Conservation (phyloP, 495 filamentous ascomycete genomes). For the Halenospora varia region DNA sequence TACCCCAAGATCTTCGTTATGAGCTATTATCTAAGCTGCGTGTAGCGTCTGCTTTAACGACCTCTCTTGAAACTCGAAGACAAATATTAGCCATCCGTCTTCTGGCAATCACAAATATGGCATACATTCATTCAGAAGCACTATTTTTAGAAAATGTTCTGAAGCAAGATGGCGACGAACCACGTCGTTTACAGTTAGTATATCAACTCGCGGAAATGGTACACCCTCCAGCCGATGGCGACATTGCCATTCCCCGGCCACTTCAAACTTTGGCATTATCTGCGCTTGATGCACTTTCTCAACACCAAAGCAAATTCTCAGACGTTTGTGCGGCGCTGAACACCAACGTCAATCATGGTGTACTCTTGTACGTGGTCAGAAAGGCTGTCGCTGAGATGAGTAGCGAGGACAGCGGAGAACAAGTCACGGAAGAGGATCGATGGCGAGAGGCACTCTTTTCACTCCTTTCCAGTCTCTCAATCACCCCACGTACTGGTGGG, state of each 20-base stretch:
- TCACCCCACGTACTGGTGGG: slow-evolving; percentile 63
- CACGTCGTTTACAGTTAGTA: slow-evolving; percentile 80
- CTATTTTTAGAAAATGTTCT: slow-evolving; percentile 80
- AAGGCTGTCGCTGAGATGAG: slow-evolving; percentile 82
- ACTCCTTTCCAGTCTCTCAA: slow-evolving; percentile 71
- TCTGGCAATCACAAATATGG: slow-evolving; percentile 86
- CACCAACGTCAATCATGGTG: slow-evolving; percentile 91
- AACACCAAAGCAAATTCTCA: slow-evolving; percentile 67
- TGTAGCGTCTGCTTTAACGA: slow-evolving; percentile 69
- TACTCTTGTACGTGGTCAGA: slow-evolving; percentile 89
- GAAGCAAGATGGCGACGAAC: slow-evolving; percentile 85
- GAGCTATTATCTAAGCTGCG: slow-evolving; percentile 83
- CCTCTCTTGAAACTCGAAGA: slow-evolving; percentile 61
- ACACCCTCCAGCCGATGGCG: slow-evolving; percentile 66
- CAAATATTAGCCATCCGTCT: slow-evolving; percentile 77
- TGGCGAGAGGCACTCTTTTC: slow-evolving; percentile 88
- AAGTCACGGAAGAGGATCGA: slow-evolving; percentile 63
- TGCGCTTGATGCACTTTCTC: slow-evolving; percentile 75
- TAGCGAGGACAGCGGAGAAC: slow-evolving; percentile 48
- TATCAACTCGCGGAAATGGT: slow-evolving; percentile 92
- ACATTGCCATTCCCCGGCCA: slow-evolving; percentile 60
- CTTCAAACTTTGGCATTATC: slow-evolving; percentile 81
- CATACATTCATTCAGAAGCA: slow-evolving; percentile 77
- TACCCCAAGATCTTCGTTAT: slow-evolving; percentile 73
- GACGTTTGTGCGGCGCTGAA: slow-evolving; percentile 86